These are phyloP conservation scores for Exophiala alcalophila DNA, from an alignment of 2,329 filamentous ascomycete species.

Conservation along the genomic window DNA sequence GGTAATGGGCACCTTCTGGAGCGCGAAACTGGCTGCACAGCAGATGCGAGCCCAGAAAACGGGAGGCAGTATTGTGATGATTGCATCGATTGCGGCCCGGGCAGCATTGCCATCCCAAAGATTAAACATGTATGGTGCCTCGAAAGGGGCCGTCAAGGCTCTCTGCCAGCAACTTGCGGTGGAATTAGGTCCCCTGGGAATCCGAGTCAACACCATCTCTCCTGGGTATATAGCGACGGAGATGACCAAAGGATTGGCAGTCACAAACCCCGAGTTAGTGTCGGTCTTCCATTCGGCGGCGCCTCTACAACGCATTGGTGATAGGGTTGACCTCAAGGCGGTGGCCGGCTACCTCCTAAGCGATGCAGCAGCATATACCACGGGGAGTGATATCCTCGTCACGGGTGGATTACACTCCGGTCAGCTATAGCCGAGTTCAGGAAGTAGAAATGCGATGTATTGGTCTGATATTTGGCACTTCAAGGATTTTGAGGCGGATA, in stretches of 20 bases:
- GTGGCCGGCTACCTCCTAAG: slow-evolving; percentile 43
- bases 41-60: slow-evolving; percentile 53
- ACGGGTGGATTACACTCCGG: slow-evolving; percentile 40
- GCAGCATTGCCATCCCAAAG: slow-evolving; percentile 34
- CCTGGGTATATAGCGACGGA: slow-evolving; percentile 45
- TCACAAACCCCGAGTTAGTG: slow-evolving; percentile 19
- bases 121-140: slow-evolving; percentile 35
- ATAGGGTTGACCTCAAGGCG: slow-evolving; percentile 41
- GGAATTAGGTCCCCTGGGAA: slow-evolving; percentile 50
- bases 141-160: slow-evolving; percentile 44
- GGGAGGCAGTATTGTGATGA: slow-evolving; percentile 26
- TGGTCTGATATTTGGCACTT: neutral
- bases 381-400: slow-evolving; percentile 37
- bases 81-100: slow-evolving; percentile 26
- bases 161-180: slow-evolving; percentile 43
- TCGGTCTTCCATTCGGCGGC: slow-evolving; percentile 16
- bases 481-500: slow-evolving; percentile 11
- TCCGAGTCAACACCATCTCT: slow-evolving; percentile 49
- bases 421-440: slow-evolving; percentile 3
- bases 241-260: slow-evolving; percentile 45
- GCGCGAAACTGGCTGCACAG: slow-evolving; percentile 49
- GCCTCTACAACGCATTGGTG: slow-evolving; percentile 33
- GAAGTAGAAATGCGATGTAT: neutral
- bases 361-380: slow-evolving; percentile 44
- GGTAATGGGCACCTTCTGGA: slow-evolving; percentile 45